Evolutionary conservation across 305 asterid genomes (phyloP).

Genomic region (Galium porrigens): DNA sequence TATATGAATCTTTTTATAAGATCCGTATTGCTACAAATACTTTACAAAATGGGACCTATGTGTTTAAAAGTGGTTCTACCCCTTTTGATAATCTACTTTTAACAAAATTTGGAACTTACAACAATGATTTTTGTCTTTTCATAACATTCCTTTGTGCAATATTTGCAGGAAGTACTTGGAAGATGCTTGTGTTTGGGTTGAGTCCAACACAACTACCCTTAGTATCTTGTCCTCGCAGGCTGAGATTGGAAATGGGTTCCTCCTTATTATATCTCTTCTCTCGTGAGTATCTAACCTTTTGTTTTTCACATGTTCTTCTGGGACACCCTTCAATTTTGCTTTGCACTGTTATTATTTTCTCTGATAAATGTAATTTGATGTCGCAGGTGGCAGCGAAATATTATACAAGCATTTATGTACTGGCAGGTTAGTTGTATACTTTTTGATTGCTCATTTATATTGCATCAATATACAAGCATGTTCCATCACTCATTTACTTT

Average conservation of each 20-base stretch:
- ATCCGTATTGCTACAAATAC: neutral
- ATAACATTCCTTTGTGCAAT: constrained; percentile 14
- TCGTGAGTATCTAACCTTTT: constrained; percentile 38
- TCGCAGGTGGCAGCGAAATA: constrained; percentile 80
- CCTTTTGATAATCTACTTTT: neutral
- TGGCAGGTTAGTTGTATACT: constrained; percentile 57
- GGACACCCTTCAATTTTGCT: constrained; percentile 8
- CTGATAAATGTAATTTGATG: constrained; percentile 17
- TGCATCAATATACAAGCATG: too few relatives aligned
- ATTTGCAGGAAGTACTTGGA: constrained; percentile 86
- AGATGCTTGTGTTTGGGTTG: constrained; percentile 84
- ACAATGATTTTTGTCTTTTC: neutral
- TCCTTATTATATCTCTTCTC: constrained; percentile 52
- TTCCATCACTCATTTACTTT: neutral
- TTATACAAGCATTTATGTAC: constrained; percentile 69
- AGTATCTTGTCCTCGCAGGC: constrained; percentile 60
- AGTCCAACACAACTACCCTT: constrained; percentile 68
- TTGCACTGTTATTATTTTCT: neutral
- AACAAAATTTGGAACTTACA: neutral
- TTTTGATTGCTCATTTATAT: neutral
- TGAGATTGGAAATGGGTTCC: constrained; percentile 72
- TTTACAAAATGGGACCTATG: neutral
- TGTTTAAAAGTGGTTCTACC: neutral
- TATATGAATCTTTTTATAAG: constrained; percentile 9
- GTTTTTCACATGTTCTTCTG: constrained; percentile 6